Conservation (phyloP, 148 eudicot species). For the Amaranthus hypochondriacus region DNA sequence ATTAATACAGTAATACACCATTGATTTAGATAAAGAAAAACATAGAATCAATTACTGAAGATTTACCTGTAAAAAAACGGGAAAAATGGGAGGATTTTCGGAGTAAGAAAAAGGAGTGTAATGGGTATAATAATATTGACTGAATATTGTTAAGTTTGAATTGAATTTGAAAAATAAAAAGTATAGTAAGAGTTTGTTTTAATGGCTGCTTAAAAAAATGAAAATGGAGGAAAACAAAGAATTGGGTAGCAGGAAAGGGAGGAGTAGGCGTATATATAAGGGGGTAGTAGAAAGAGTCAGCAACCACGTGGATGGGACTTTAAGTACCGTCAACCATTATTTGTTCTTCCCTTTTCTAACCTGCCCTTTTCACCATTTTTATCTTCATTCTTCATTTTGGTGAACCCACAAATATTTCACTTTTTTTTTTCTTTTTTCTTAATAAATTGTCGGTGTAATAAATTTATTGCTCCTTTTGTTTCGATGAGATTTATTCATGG, state of each 20-base stretch:
- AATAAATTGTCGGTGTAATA: not conserved
- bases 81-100: too few species aligned
- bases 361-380: too few species aligned
- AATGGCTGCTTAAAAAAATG: too few species aligned
- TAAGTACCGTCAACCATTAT: not conserved
- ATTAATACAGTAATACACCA: too few species aligned
- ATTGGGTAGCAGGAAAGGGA: not conserved
- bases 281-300: not conserved
- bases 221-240: not conserved
- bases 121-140: too few species aligned
- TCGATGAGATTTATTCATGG: too few species aligned
- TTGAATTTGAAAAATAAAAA: not conserved
- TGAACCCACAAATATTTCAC: not conserved
- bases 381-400: not conserved
- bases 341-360: not conserved
- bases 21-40: too few species aligned
- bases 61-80: not conserved
- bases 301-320: constrained; percentile 13
- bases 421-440: not conserved
- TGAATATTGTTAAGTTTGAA: not conserved
- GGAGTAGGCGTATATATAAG: not conserved
- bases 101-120: too few species aligned
- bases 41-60: not conserved
- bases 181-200: not conserved
- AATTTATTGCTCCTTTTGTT: not conserved